These are phyloP conservation scores for Ophiostoma ips DNA, from an alignment of 2,329 filamentous ascomycete genomes.

Conservation along the genomic window DNA sequence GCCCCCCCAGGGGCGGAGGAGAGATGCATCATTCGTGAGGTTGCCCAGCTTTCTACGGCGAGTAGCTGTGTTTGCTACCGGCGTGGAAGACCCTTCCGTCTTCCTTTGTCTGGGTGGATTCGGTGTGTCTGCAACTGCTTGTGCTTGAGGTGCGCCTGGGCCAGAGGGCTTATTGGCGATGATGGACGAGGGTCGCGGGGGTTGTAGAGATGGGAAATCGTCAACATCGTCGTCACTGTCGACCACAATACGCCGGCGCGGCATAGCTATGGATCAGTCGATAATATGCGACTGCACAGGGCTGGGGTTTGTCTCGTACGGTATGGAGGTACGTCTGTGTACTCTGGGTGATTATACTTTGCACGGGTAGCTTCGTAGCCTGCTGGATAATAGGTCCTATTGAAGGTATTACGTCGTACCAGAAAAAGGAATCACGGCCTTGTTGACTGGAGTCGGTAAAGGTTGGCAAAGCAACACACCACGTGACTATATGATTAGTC, in stretches of 20 bases:
- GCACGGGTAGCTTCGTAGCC: too few relatives aligned
- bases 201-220: background rate
- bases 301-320: too few relatives aligned
- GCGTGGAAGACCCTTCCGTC: background rate
- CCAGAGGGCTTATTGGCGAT: background rate
- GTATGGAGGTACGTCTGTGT: too few relatives aligned
- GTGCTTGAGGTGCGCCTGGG: background rate
- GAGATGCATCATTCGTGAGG: background rate
- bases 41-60: conserved; percentile 1
- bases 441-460: too few relatives aligned
- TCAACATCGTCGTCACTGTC: background rate
- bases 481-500: too few relatives aligned
- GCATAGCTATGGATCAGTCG: background rate
- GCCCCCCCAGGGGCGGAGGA: conserved; percentile 5
- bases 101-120: background rate
- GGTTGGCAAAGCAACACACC: too few relatives aligned
- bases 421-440: too few relatives aligned
- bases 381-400: too few relatives aligned
- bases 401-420: too few relatives aligned
- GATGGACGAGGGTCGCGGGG: background rate
- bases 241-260: background rate
- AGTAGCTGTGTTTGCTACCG: background rate
- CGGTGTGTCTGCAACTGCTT: background rate
- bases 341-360: too few relatives aligned
- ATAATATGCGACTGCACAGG: too few relatives aligned